A percentile compares a stretch with the other conserved stretches of the same genome.
These are phyloP conservation scores for Aspergillus arachidicola DNA, from an alignment of 2,329 filamentous ascomycete species.

Conservation along the genomic window DNA sequence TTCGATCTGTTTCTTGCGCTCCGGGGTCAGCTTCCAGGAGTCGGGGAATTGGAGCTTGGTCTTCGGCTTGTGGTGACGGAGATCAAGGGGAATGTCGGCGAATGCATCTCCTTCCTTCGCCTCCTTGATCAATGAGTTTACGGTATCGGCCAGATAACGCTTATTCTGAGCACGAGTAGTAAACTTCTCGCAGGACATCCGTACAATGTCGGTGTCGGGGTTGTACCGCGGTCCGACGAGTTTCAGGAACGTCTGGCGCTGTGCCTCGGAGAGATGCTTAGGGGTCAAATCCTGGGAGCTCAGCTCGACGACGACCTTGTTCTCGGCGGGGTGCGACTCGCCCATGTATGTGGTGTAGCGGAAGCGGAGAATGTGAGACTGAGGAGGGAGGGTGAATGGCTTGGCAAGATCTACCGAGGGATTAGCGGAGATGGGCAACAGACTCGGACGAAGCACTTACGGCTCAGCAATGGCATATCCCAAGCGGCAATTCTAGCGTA, in stretches of 20 bases:
- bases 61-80: constrained; percentile 77
- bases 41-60: constrained; percentile 72
- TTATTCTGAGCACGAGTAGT: constrained; percentile 94
- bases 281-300: constrained; percentile 68
- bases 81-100: constrained; percentile 85
- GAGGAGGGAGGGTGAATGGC: constrained; percentile 72
- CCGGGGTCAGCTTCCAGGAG: constrained; percentile 76
- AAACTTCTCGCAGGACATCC: constrained; percentile 89
- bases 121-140: constrained; percentile 71
- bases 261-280: constrained; percentile 62
- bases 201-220: constrained; percentile 75
- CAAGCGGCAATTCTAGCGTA: constrained; percentile 86
- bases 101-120: constrained; percentile 85
- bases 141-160: constrained; percentile 80
- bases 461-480: constrained; percentile 90
- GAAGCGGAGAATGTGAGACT: constrained; percentile 77
- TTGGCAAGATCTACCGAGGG: constrained; percentile 71
- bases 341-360: constrained; percentile 97
- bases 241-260: constrained; percentile 83
- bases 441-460: constrained; percentile 57
- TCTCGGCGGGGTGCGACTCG: constrained; percentile 85
- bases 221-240: constrained; percentile 85
- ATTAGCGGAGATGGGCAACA: neutral
- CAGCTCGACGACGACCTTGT: constrained; percentile 94
- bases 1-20: constrained; percentile 68